Evolutionary conservation across 331 rosid genomes (phyloP).

Genomic region (Malus hybrid): DNA sequence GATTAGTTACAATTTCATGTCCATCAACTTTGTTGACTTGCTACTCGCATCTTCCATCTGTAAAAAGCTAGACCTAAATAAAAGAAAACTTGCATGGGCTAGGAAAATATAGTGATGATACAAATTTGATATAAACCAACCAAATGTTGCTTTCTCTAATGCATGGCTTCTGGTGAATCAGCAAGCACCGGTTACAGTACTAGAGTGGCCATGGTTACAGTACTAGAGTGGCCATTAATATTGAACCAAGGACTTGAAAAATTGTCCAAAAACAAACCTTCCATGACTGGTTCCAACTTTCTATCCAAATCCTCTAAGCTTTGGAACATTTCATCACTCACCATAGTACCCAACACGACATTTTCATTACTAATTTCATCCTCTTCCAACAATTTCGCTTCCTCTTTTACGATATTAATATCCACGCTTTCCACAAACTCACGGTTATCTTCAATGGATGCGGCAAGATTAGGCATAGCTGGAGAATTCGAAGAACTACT

Average conservation of each 20-base stretch:
- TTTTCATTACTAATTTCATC: slow-evolving; percentile 1
- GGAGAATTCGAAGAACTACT: background rate
- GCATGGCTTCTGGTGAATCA: slow-evolving; percentile 1
- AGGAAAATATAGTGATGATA: background rate
- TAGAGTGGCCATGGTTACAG: slow-evolving; percentile 6
- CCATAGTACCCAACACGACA: background rate
- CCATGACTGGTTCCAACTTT: slow-evolving; percentile 9
- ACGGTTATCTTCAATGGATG: background rate
- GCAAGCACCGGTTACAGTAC: slow-evolving; percentile 9
- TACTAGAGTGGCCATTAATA: slow-evolving; percentile 1
- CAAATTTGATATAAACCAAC: background rate
- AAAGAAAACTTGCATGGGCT: background rate
- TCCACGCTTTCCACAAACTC: background rate
- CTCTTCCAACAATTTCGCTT: slow-evolving; percentile 1
- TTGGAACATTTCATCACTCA: slow-evolving; percentile 29
- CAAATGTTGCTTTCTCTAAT: background rate
- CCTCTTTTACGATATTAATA: slow-evolving; percentile 9
- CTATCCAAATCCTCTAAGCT: slow-evolving; percentile 24
- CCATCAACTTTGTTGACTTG: background rate
- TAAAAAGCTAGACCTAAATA: background rate
- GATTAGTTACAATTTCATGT: background rate
- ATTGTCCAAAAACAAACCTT: slow-evolving; percentile 8
- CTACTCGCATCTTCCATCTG: background rate
- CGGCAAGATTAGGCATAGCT: background rate
- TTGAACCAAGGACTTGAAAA: slow-evolving; percentile 16